A percentile compares a stretch with the other conserved stretches of the same genome.
Conservation (phyloP, 2,329 filamentous ascomycete genomes). For the Drechslerella coelobrocha region DNA sequence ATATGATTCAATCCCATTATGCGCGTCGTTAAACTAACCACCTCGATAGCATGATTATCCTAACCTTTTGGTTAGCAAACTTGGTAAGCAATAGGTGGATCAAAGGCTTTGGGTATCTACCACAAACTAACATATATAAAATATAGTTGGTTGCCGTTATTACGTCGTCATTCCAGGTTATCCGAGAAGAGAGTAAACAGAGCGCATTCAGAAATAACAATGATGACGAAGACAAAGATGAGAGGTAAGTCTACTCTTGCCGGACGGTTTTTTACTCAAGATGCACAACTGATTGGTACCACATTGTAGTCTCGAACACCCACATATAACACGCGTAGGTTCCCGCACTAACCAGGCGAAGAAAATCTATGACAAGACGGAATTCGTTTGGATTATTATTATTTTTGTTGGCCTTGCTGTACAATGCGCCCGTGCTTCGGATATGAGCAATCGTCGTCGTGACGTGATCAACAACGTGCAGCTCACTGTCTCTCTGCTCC, state of each 20-base stretch:
- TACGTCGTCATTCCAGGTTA: slow-evolving; percentile 97
- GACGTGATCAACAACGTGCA: slow-evolving; percentile 76
- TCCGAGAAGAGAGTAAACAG: slow-evolving; percentile 82
- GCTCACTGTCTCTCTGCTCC: slow-evolving; percentile 74
- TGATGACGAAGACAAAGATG: slow-evolving; percentile 60
- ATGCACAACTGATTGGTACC: slow-evolving; percentile 2
- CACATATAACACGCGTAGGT: slow-evolving; percentile 65
- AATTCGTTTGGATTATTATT: slow-evolving; percentile 77
- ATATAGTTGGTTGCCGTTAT: slow-evolving; percentile 81
- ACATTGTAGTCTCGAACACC: slow-evolving; percentile 5
- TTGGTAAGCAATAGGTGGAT: slow-evolving; percentile 62
- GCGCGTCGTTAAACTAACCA: not conserved
- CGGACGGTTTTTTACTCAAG: not conserved
- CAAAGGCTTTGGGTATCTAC: too few relatives aligned
- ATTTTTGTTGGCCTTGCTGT: slow-evolving; percentile 81
- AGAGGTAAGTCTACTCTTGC: slow-evolving; percentile 17
- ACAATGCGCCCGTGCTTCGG: slow-evolving; percentile 77
- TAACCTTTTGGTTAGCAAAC: slow-evolving; percentile 96
- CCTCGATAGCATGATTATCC: slow-evolving; percentile 71
- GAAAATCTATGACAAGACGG: slow-evolving; percentile 74
- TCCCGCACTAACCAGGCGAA: slow-evolving; percentile 65
- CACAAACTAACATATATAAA: slow-evolving; percentile 5
- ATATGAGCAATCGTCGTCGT: slow-evolving; percentile 70
- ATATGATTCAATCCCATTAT: not conserved
- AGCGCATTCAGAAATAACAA: slow-evolving; percentile 88